Conservation (phyloP, 1,139 yeast species). For the Suhomyces wounanorum region DNA sequence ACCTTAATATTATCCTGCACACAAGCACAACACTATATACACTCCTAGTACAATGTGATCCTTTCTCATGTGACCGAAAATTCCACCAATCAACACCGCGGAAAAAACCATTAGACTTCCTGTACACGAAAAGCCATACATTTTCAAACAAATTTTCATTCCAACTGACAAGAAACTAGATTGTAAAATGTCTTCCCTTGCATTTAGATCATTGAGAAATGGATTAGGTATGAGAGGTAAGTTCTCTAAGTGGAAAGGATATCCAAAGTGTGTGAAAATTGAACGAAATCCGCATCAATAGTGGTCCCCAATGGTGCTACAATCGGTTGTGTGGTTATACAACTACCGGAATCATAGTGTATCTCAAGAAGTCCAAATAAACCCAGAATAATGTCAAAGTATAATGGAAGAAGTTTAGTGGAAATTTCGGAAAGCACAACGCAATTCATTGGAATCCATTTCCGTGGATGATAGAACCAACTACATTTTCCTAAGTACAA, state of each 20-base stretch:
- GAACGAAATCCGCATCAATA: not conserved
- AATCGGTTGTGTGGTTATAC: not conserved
- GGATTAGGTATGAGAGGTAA: slow-evolving; percentile 48
- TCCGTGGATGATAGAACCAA: no score
- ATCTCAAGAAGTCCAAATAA: not conserved
- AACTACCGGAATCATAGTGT: not conserved
- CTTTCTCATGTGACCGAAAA: not conserved
- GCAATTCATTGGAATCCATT: no score
- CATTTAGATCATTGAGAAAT: slow-evolving; percentile 57
- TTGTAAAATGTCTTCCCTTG: slow-evolving; percentile 40
- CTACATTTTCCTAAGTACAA: no score
- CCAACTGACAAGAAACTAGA: slow-evolving; percentile 8
- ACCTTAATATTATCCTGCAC: no score
- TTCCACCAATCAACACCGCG: slow-evolving; percentile 13
- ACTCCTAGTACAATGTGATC: no score
- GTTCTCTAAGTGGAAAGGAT: slow-evolving; percentile 16
- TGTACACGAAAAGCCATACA: slow-evolving; percentile 9
- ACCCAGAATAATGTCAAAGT: no score
- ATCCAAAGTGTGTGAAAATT: not conserved
- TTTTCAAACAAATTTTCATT: slow-evolving; percentile 13
- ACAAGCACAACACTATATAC: no score
- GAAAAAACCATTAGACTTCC: slow-evolving; percentile 14
- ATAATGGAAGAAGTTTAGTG: no score
- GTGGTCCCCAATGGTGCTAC: not conserved
- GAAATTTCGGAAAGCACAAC: no score